Base-by-base conservation (phyloP, 2,329 filamentous ascomycete genomes). In the Colletotrichum cuscutae region DNA sequence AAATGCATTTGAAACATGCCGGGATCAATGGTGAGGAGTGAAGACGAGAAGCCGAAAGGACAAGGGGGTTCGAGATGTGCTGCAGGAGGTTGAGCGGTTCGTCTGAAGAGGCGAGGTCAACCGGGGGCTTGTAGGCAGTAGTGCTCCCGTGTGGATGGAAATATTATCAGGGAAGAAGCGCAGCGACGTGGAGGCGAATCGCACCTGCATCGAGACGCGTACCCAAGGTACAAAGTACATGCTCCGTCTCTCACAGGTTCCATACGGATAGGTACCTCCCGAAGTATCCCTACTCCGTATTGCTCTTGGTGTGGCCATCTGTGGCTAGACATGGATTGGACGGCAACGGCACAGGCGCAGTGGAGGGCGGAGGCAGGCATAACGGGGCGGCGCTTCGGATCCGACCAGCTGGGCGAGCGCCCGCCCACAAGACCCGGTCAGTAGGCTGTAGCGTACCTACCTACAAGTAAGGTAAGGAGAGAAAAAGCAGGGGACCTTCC, bases 81-180 rank as follows among this genome's bases (percentile, higher is more conserved):
- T 64, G 62, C 62, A 71, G 46, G 32, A 65, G 62, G 19, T 54
- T 52, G 32, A 26, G 22, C 15, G 15, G 24, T 49, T 56, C 56
- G 46, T 66, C 68, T 67, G 56, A 67, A 71, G 32, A 65, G 28
- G 62, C 68, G 62, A 54, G 28, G 15, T 19, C 35, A 30, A 30
- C 56, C 22, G 22, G 30, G 30, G 11, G 30, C 22, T 8, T n/a
- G 3, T 37, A 15, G 32, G 42, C 35, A 42, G 57, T 49, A 61
- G 49, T 19, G 24, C 57, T 54, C 35, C 57, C 65, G 46, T 53
- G 35, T 61, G 65, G 46, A 61, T 54, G 57, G 28, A 62, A 57
- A 8, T 32, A 57, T 32, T 57, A 32, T 57, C 57, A 59, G 32
- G 32, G 32, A 37, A 59, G 32, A 22, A 24, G 32, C 22, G 42